Evolutionary conservation across 768 basidiomycete species (phyloP).

Genomic region (Solioccasus polychromus): DNA sequence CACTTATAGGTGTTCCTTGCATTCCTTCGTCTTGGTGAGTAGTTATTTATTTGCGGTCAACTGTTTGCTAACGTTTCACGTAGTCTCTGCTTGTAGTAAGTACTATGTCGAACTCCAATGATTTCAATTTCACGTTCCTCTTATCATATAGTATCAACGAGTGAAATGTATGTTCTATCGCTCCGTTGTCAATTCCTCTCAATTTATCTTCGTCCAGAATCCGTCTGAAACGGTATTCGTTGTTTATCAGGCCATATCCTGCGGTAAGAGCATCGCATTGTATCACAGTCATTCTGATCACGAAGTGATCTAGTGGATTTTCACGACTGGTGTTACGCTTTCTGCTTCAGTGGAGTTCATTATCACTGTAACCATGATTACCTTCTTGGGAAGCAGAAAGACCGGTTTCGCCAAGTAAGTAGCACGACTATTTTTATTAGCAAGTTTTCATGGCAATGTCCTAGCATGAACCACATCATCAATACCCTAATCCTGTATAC

Average conservation of each 20-base stretch:
- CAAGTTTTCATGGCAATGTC: background rate
- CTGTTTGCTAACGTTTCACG: slow-evolving; percentile 5
- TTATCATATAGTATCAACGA: slow-evolving; percentile 29
- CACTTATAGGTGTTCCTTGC: slow-evolving; percentile 27
- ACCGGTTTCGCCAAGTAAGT: slow-evolving; percentile 30
- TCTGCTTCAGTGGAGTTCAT: slow-evolving; percentile 34
- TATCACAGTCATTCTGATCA: background rate
- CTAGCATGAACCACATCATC: slow-evolving; percentile 47
- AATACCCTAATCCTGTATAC: slow-evolving; percentile 51
- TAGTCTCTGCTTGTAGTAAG: slow-evolving; percentile 33
- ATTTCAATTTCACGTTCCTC: background rate
- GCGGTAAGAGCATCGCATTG: slow-evolving; percentile 9
- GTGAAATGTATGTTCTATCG: slow-evolving; percentile 31
- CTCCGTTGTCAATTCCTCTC: rapidly evolving
- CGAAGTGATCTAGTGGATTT: slow-evolving; percentile 25
- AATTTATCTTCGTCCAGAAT: slow-evolving; percentile 14
- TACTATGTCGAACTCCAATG: background rate
- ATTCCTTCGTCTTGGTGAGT: slow-evolving; percentile 33
- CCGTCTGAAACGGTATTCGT: slow-evolving; percentile 26
- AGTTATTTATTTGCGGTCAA: background rate
- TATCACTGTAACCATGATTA: slow-evolving; percentile 30
- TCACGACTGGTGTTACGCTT: slow-evolving; percentile 29
- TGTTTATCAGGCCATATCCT: slow-evolving; percentile 32
- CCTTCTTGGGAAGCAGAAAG: slow-evolving; percentile 31
- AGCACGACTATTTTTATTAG: rapidly evolving